Conservation (phyloP, 2,329 filamentous ascomycete genomes). For the Polychaeton citri region DNA sequence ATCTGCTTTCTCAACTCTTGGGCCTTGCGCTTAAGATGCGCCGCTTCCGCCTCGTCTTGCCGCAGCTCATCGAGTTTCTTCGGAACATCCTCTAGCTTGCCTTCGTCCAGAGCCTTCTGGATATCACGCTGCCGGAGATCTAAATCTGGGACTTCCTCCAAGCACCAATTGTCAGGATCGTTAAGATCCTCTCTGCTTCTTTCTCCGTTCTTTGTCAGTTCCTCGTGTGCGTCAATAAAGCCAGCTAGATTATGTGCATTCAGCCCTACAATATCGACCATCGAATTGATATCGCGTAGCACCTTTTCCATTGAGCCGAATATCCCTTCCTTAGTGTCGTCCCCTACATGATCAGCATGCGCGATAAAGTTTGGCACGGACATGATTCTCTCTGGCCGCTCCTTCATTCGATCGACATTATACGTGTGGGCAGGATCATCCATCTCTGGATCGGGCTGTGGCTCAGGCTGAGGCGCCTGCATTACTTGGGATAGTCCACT, state of each 20-base stretch:
- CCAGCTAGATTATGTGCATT: constrained; percentile 57
- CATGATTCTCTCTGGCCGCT: constrained; percentile 42
- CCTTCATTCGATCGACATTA: not conserved
- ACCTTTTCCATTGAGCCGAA: constrained; percentile 37
- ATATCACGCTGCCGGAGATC: constrained; percentile 38
- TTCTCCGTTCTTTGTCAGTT: constrained; percentile 36
- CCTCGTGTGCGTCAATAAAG: constrained; percentile 53
- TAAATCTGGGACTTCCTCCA: constrained; percentile 64
- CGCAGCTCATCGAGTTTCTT: constrained; percentile 53
- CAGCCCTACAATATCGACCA: constrained; percentile 84
- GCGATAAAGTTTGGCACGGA: constrained; percentile 55
- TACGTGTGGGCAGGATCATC: not conserved
- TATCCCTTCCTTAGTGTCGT: constrained; percentile 27
- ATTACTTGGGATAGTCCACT: not conserved
- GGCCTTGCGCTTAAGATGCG: constrained; percentile 59
- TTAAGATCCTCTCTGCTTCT: constrained; percentile 49
- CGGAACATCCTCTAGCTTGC: constrained; percentile 54
- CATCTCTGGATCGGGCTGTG: not conserved
- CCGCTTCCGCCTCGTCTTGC: constrained; percentile 55
- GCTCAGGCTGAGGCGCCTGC: not conserved
- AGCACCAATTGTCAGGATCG: constrained; percentile 46
- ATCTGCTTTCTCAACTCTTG: constrained; percentile 69
- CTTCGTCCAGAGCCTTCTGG: constrained; percentile 51
- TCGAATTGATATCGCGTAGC: constrained; percentile 76
- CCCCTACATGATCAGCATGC: constrained; percentile 32